Evolutionary conservation across 2,329 filamentous ascomycete genomes (phyloP), one percentile per base, ranked within the genome.

Genomic region (Cladophialophora exuberans): DNA sequence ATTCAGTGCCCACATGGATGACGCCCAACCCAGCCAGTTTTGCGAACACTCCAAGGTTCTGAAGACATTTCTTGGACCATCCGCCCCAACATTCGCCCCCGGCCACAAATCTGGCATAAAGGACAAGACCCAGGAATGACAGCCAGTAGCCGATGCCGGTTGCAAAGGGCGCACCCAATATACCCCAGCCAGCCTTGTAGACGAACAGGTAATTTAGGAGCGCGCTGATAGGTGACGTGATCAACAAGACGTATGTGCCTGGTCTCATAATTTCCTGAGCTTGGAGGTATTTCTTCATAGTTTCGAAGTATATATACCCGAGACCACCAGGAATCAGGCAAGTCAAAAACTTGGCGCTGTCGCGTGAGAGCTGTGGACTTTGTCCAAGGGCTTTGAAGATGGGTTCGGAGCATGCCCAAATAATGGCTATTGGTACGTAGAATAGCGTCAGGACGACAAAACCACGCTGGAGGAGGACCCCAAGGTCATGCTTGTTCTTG

Each of bases 231-330:
- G 82, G 83, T 1, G 82, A 85, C 2, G 81, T 84, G 52, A 85
- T 79, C 30, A 85, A 67, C 2, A 85, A 71, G 3, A 84, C 80
- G 57, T 85, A 85, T 0, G 82, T 85, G n/a, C 83, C 83, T 1
- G 83, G 81, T 38, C 82, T 72, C 82, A 85, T 85, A 41, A 85
- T 84, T 58, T 79, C 82, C 72, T 85, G 78, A 4, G 79, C 79
- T 65, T 81, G 78, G n/a, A 83, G 69, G 57, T 78, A 82, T 63
- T 82, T 83, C 69, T 83, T 83, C 80, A 91, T 83, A 4, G 84
- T 80, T 72, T 95, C 90, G 57, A 96, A 96, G 74, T 89, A 95
- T 35, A 96, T 84, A 64, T 96, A 96, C 0, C 90, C 90, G 31
- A 96, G 72, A 0, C 90, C 90, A 0, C 90, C 90, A 0, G 90